Evolutionary conservation across 805 yeast species (phyloP), one percentile per base, ranked within the genome.

Genomic region (Yarrowia keelungensis): DNA sequence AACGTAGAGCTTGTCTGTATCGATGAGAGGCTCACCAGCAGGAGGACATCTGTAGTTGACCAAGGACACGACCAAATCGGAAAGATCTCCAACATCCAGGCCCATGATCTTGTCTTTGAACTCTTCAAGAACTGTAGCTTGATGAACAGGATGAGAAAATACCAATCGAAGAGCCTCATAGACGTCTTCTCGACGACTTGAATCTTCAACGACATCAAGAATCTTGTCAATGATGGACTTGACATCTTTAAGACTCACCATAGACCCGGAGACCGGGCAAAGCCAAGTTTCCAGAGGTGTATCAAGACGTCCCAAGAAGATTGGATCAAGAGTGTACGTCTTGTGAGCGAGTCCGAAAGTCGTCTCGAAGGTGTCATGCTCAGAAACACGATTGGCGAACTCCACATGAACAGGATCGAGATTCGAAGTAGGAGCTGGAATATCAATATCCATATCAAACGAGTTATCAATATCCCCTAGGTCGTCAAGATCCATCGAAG

Each of bases 61-160:
- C 10, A 45, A 19, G 32, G 65, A 42, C 0, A 59, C 41, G 7
- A 59, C 12, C 35, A 59, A 36, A 26, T 59, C 51, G 14, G 47
- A n/a, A 19, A 59, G 46, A 59, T 59, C 65, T 2, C 65, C 65
- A 11, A 59, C 41, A 59, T 59, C 65, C 26, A 56, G 26, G 2
- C 49, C 64, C 49, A 56, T 42, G 7, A 56, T 16, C 10, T 32
- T 41, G 22, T 56, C 38, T 12, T 56, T 41, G 32, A 56, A 56
- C 49, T 56, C 64, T 22, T 56, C 64, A 15, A 56, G 26, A 7
- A 43, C 50, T 15, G 12, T 8, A 5, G 42, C 2, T 2, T 56
- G 41, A 2, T 26, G 49, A 15, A 3, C 8, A 10, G 47, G n/a
- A 11, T 56, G 64, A 5, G 64, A 56, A 16, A 56, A 43, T 12